Evolutionary conservation across 768 basidiomycete species (phyloP).

Genomic region (Macrocybe gigantea): DNA sequence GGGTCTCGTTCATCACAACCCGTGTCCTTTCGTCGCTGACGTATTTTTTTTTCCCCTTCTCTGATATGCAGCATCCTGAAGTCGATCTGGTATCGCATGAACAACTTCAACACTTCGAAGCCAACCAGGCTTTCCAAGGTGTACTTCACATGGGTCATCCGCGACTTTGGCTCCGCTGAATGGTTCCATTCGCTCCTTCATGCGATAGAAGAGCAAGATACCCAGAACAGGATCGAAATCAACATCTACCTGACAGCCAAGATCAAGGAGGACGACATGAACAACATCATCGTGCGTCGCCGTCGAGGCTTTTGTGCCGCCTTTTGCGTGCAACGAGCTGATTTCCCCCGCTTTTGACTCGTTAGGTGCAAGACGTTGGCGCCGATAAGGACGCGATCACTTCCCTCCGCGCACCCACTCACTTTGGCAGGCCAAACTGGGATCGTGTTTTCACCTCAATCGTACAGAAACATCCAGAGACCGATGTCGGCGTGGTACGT

Average conservation of each 20-base stretch:
- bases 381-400: conserved; percentile 92
- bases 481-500: conserved; percentile 83
- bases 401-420: conserved; percentile 82
- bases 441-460: conserved; percentile 69
- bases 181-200: conserved; percentile 94
- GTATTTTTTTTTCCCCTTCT: neutral
- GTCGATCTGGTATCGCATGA: conserved; percentile 96
- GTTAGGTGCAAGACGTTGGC: conserved; percentile 81
- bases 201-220: conserved; percentile 92
- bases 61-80: conserved; percentile 63
- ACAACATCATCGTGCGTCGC: conserved; percentile 70
- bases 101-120: conserved; percentile 69
- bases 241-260: conserved; percentile 90
- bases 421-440: conserved; percentile 90
- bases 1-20: conserved; percentile 24
- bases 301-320: conserved; percentile 12
- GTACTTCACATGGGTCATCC: conserved; percentile 94
- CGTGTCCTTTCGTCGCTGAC: neutral
- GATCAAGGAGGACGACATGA: conserved; percentile 90
- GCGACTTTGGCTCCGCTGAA: conserved; percentile 83
- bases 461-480: conserved; percentile 76
- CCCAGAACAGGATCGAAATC: conserved; percentile 82
- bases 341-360: neutral
- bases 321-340: neutral
- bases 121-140: conserved; percentile 85